Conservation (phyloP, 148 eudicot species). For the Persicaria tinctoria region DNA sequence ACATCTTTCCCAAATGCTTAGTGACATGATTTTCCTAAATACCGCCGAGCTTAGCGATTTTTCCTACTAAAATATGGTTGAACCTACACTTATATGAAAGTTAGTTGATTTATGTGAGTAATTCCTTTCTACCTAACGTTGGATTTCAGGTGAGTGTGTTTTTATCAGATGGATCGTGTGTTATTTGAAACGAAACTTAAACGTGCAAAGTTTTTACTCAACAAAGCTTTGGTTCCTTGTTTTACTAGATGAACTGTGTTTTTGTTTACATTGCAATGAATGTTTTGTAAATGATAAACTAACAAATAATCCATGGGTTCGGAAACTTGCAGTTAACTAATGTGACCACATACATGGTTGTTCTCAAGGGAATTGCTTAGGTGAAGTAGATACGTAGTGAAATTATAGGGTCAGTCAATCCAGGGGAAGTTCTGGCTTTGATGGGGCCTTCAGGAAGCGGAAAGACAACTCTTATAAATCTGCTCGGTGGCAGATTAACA, state of each 20-base stretch:
- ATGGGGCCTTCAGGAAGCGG: conserved; percentile 99
- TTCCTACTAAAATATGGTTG: no score
- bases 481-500: conserved; percentile 70
- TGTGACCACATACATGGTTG: conserved; percentile 66
- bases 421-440: conserved; percentile 87
- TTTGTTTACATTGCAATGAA: neutral
- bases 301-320: neutral
- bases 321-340: conserved; percentile 55
- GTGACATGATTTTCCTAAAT: no score
- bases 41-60: no score
- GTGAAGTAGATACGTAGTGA: conserved; percentile 74
- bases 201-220: neutral
- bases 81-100: no score
- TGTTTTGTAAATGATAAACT: neutral
- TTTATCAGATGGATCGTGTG: neutral
- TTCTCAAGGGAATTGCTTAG: conserved; percentile 50
- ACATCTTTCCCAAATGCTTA: no score
- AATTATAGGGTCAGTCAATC: conserved; percentile 74
- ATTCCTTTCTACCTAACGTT: neutral
- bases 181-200: neutral
- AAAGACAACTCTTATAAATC: conserved; percentile 75
- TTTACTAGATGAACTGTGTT: no score
- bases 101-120: neutral
- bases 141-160: neutral
- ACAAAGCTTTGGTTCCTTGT: neutral